Conservation (phyloP, 2,329 filamentous ascomycete species). For the Trichophyton benhamiae region DNA sequence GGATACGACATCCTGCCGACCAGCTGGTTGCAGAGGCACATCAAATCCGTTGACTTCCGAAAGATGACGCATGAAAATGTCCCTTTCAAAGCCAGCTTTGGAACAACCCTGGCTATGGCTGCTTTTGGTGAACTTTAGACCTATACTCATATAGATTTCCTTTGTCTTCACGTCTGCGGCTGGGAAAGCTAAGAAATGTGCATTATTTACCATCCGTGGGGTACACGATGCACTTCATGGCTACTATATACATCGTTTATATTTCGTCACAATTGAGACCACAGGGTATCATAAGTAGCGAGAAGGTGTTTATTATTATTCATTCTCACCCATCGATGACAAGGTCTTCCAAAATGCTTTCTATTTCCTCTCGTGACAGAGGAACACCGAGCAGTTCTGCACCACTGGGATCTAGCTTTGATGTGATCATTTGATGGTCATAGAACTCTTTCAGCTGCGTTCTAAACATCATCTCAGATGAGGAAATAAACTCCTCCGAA, state of each 20-base stretch:
- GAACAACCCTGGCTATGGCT: slow-evolving; percentile 33
- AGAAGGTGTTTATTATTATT: neutral
- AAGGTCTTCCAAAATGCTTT: slow-evolving; percentile 72
- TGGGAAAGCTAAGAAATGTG: neutral
- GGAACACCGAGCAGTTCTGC: slow-evolving; percentile 78
- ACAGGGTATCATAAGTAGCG: neutral
- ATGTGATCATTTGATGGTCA: slow-evolving; percentile 94
- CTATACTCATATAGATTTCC: neutral
- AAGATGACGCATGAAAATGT: slow-evolving; percentile 28
- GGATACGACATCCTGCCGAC: slow-evolving; percentile 36
- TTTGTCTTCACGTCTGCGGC: neutral
- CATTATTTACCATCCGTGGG: neutral
- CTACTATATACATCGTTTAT: neutral
- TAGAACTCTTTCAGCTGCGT: slow-evolving; percentile 94
- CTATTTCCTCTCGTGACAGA: slow-evolving; percentile 76
- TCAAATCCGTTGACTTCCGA: slow-evolving; percentile 31
- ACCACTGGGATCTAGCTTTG: slow-evolving; percentile 70
- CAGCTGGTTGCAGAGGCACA: slow-evolving; percentile 29
- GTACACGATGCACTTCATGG: neutral
- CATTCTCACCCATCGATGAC: slow-evolving; percentile 24
- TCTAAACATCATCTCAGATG: slow-evolving; percentile 88
- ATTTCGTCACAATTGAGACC: neutral
- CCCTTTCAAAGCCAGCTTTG: slow-evolving; percentile 38
- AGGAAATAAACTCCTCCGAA: slow-evolving; percentile 92
- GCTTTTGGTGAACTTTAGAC: slow-evolving; percentile 34